Evolutionary conservation across 192 early-diverging fungal genomes (phyloP).

Genomic region (Geosiphon pyriformis): DNA sequence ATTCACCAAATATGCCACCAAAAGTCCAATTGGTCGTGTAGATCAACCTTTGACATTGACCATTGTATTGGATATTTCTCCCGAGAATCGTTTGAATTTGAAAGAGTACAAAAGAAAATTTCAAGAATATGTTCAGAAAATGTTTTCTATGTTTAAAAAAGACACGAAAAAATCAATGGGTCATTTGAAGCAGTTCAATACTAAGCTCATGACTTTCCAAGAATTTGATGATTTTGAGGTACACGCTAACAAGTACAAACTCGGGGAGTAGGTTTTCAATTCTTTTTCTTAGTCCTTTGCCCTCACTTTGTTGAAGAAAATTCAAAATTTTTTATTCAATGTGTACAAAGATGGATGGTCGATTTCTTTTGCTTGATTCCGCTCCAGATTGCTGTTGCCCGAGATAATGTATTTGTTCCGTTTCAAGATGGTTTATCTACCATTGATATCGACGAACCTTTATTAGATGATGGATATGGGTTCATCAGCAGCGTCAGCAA

Average conservation of each 20-base stretch:
- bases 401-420: slow-evolving; percentile 7
- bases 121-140: background rate
- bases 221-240: background rate
- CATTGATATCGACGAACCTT: background rate
- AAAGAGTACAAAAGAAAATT: background rate
- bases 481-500: background rate
- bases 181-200: background rate
- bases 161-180: background rate
- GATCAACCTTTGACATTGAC: background rate
- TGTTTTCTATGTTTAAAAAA: background rate
- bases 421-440: slow-evolving; percentile 5
- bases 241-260: background rate
- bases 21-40: background rate
- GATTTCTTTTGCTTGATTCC: slow-evolving; percentile 8
- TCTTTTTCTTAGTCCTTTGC: too few species aligned
- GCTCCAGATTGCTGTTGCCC: slow-evolving; percentile 18
- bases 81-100: background rate
- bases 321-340: background rate
- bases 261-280: background rate
- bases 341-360: background rate
- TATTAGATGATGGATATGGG: background rate
- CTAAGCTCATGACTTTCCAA: background rate
- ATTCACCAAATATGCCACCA: slow-evolving; percentile 9
- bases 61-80: background rate
- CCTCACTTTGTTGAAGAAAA: background rate